A percentile compares a stretch with the other conserved stretches of the same genome.
phyloP scores from a whole-genome alignment of 164 flowering plant species.

The Aristolochia contorta region DNA sequence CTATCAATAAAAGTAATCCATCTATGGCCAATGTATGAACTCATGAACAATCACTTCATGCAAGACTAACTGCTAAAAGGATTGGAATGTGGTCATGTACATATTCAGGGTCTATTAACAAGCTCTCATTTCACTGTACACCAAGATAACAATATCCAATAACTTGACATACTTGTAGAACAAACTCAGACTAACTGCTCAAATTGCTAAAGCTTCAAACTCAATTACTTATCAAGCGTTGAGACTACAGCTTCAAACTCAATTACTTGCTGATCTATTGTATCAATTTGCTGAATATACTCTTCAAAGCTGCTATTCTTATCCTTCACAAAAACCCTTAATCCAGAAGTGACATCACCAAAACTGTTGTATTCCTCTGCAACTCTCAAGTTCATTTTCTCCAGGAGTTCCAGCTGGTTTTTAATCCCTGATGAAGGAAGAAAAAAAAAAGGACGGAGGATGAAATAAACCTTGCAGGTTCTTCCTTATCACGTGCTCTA shows the following conservation, averaged over 20 bases:
- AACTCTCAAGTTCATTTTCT: constrained; percentile 76
- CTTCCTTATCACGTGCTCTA: too few relatives aligned
- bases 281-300: constrained; percentile 71
- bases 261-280: constrained; percentile 67
- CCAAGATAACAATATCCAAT: too few relatives aligned
- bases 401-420: constrained; percentile 64
- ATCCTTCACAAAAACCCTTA: constrained; percentile 72
- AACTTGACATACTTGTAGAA: too few relatives aligned
- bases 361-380: constrained; percentile 70
- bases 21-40: too few relatives aligned
- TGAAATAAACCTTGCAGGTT: too few relatives aligned
- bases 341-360: constrained; percentile 83
- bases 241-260: constrained; percentile 82
- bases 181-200: background rate
- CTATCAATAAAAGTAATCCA: too few relatives aligned
- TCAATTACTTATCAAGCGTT: constrained; percentile 62
- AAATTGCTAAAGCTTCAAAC: constrained; percentile 18
- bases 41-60: too few relatives aligned
- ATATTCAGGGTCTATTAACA: too few relatives aligned
- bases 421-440: constrained; percentile 44
- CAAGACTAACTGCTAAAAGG: too few relatives aligned
- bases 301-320: constrained; percentile 65
- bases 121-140: too few relatives aligned
- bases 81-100: too few relatives aligned
- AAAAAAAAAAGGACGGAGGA: background rate